Evolutionary conservation across 345 rosid species (phyloP), one percentile per base, ranked within the genome.

Genomic region (Litchi chinensis): DNA sequence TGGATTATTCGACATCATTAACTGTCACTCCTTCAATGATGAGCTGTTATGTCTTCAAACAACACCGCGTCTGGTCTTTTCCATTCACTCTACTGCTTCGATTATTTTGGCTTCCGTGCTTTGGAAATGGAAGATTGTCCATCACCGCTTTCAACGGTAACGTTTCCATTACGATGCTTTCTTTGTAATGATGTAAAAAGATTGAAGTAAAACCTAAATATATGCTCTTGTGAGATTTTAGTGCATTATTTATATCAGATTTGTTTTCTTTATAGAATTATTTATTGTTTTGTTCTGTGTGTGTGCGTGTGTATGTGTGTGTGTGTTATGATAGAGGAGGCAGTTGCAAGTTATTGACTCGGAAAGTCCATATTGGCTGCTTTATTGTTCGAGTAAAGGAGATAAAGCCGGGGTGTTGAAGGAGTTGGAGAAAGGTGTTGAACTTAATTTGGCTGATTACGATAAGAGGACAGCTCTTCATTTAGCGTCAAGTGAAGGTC

Each of bases 391-490:
- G 15, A 73, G 91, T 39, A 88, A 84, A 69, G 90, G 90, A 0
- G 89, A 89, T 72, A 86, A 65, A 73, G 79, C 74, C 4, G 91
- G 94, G 18, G 93, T 89, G 37, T 68, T 88, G 70, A 86, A 84
- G 80, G 92, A 89, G 68, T 60, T 88, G 62, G 86, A 87, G 70
- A 89, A 87, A 79, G 90, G 91, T 0, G 90, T 83, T 18, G 65
- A 84, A 50, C 88, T 88, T 37, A 87, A 86, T 76, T 79, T 85
- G 52, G 85, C 83, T 15, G 93, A 91, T 76, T 91, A 91, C 68
- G 90, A 91, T 64, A 86, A 77, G 87, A 87, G 93, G 72, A 89
- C 95, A 22, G 95, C 92, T 72, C 92, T 91, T 78, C 93, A 88
- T 86, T 82, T 89, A 74, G 91, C 95, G 10, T 84, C 91, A 19